These are phyloP conservation scores for Aspergillus sclerotiicarbonarius DNA, from an alignment of 495 filamentous ascomycete genomes.

Conservation along the genomic window DNA sequence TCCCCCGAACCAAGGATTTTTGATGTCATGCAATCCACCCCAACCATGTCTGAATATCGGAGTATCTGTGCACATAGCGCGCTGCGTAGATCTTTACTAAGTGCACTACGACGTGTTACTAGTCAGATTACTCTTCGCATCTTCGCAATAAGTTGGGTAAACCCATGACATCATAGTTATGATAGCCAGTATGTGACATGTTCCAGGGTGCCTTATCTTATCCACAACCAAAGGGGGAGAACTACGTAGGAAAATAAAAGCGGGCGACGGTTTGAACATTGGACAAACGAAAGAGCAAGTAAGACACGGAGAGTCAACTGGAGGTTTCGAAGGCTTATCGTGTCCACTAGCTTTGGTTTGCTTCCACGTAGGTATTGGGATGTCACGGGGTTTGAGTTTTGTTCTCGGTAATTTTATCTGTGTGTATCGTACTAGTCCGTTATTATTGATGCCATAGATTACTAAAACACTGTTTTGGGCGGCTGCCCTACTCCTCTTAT, in stretches of 20 bases:
- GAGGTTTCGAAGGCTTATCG: background rate
- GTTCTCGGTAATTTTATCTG: too few species aligned
- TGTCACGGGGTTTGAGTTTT: too few species aligned
- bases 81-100: background rate
- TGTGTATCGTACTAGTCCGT: too few species aligned
- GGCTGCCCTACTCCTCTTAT: background rate
- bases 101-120: background rate
- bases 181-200: conserved; percentile 6
- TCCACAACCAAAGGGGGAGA: conserved; percentile 7
- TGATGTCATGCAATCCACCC: too few species aligned
- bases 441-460: background rate
- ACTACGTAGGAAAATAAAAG: conserved; percentile 9
- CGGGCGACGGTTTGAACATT: background rate
- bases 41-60: too few species aligned
- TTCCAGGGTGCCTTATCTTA: conserved; percentile 2
- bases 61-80: background rate
- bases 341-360: too few species aligned
- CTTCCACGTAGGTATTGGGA: too few species aligned
- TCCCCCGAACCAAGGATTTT: too few species aligned
- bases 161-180: conserved; percentile 20
- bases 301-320: background rate
- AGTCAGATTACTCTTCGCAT: background rate
- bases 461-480: background rate
- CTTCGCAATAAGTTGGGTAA: background rate
- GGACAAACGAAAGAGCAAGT: background rate